Evolutionary conservation across 176 grass and related monocot species (phyloP), one percentile per base, ranked within the genome.

Genomic region (Miscanthus lutarioriparius): DNA sequence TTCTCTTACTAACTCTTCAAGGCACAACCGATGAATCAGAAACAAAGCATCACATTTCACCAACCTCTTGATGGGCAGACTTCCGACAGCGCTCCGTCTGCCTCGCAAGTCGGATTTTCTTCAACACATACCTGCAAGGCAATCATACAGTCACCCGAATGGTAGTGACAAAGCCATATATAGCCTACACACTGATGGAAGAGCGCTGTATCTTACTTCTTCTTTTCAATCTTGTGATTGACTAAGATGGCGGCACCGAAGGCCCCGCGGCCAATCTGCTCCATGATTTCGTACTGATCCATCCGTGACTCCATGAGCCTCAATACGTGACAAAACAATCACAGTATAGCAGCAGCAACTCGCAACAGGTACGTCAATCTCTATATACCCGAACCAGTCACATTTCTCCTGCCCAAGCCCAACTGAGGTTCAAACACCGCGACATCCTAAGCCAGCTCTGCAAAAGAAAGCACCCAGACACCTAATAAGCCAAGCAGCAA

Each of bases 281-380:
- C 93, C 97, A 99, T 94, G 78, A 99, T 96, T 86, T 99, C 97
- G 51, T 96, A 99, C 41, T 94, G 93, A 78, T 99, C 97, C 97
- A 99, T 99, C 78, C 91, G 86, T 48, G 93, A 99, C 84, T 94
- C 96, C 96, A 99, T 96, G 63, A 68, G 39, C 39, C 47, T 25
- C 48, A 80, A 79, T 62, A 17, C 48, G 67, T 61, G 39, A 56
- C 75, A 32, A 48, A 26, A 64, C n/a, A 83, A 61, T 39, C 66
- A 38, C 64, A 27, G 83, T 27, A 40, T 86, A 56, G n/a, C 69
- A 25, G 75, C 74, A 68, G 38, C 67, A 61, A 28, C 22, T 45
- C 10, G 22, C 59, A 81, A 37, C 79, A 67, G 36, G 48, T 4
- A n/a, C 13, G 36, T 6, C 15, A 76, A 84, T 67, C 66, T 30